Evolutionary conservation across 352 stramenopile species (phyloP).

Genomic region (Aphanomyces invadans): DNA sequence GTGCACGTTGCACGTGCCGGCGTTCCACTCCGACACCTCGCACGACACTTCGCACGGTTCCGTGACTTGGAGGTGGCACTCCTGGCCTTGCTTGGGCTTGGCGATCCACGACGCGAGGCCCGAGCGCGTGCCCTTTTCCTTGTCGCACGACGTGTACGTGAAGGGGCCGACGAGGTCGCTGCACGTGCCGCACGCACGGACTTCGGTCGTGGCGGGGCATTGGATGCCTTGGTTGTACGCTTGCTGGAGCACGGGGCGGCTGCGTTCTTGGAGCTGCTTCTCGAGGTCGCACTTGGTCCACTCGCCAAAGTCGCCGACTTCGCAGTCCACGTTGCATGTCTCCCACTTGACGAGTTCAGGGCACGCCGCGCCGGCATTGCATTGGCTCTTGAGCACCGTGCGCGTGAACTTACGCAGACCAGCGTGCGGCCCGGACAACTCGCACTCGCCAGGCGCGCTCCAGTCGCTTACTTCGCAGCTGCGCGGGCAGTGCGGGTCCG

Average conservation of each 20-base stretch:
- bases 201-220: not conserved
- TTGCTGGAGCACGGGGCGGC: conserved; percentile 31
- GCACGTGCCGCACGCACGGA: conserved; percentile 6
- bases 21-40: not conserved
- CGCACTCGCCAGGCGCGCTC: not conserved
- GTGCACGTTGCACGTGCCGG: not conserved
- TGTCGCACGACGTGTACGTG: conserved; percentile 8
- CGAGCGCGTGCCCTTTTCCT: not conserved
- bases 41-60: conserved; percentile 10
- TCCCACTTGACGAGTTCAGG: conserved; percentile 26
- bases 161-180: not conserved
- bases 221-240: conserved; percentile 1
- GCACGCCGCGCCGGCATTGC: conserved; percentile 37
- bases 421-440: not conserved
- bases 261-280: conserved; percentile 37
- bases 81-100: not conserved
- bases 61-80: not conserved
- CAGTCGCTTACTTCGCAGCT: conserved; percentile 18
- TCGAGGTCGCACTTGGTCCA: conserved; percentile 45
- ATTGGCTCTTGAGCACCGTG: conserved; percentile 25
- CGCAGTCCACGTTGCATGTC: conserved; percentile 42
- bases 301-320: conserved; percentile 36
- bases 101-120: not conserved
- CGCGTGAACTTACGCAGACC: not conserved
- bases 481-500: not conserved